Percentiles rank a stretch among this genome's conserved stretches.
These are phyloP conservation scores for Penicillium sp. DNA, from an alignment of 2,329 filamentous ascomycete genomes.

Conservation along the genomic window DNA sequence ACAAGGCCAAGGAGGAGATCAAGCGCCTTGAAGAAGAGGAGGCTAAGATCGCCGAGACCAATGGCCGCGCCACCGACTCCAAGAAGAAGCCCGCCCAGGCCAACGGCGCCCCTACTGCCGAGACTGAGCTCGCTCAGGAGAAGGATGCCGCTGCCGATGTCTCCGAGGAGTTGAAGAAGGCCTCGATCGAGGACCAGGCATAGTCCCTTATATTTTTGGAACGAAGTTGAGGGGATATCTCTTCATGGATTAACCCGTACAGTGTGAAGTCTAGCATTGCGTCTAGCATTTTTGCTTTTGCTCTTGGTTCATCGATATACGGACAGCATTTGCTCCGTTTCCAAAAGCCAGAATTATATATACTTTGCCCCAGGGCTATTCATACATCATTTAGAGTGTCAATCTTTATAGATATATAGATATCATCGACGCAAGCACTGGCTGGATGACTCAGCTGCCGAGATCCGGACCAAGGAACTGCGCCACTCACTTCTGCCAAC, in stretches of 20 bases:
- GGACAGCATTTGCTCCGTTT: conserved; percentile 15
- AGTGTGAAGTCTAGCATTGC: conserved; percentile 23
- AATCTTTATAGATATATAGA: not conserved
- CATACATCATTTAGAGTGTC: too few species aligned
- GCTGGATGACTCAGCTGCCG: conserved; percentile 8
- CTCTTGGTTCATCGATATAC: conserved; percentile 17
- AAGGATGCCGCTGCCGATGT: conserved; percentile 58
- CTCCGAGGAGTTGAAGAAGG: conserved; percentile 56
- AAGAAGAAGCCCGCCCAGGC: conserved; percentile 53
- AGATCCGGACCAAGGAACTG: conserved; percentile 9
- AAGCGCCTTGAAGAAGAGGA: conserved; percentile 74
- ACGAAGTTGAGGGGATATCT: conserved; percentile 7
- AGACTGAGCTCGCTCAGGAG: conserved; percentile 53
- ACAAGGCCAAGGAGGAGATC: conserved; percentile 94
- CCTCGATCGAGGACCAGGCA: conserved; percentile 55
- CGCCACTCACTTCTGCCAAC: conserved; percentile 12
- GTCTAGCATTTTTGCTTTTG: conserved; percentile 25
- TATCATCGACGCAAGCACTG: not conserved
- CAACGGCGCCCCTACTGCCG: conserved; percentile 52
- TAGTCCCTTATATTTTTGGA: conserved; percentile 12
- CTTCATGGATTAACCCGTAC: conserved; percentile 8
- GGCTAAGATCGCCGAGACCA: conserved; percentile 43
- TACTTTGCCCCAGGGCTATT: too few species aligned
- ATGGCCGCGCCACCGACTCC: conserved; percentile 48
- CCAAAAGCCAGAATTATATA: conserved; percentile 12